Conservation (phyloP, 2,329 filamentous ascomycete genomes). For the Cladorrhinum sp. region DNA sequence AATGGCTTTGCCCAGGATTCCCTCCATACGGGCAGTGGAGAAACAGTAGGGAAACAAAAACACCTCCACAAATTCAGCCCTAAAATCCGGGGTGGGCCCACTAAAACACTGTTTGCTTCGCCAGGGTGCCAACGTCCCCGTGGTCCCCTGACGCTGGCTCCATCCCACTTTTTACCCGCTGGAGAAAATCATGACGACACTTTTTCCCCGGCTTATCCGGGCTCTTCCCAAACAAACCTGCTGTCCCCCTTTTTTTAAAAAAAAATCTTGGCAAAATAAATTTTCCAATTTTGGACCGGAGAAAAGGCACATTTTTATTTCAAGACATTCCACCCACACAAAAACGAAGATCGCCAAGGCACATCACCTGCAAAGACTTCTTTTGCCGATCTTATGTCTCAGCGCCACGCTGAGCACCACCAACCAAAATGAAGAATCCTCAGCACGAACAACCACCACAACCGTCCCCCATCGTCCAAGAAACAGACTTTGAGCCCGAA, state of each 20-base stretch:
- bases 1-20: too few species aligned
- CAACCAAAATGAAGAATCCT: neutral
- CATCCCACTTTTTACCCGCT: neutral
- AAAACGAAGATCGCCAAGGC: neutral
- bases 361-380: neutral
- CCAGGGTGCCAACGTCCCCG: too few species aligned
- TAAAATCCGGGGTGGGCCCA: neutral
- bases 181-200: neutral
- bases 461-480: neutral
- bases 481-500: constrained; percentile 5
- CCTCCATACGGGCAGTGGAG: neutral
- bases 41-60: too few species aligned
- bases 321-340: neutral
- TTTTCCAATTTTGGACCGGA: neutral
- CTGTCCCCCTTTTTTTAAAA: neutral
- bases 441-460: neutral
- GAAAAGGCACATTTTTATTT: too few species aligned
- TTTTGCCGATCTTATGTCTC: neutral
- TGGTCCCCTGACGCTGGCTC: too few species aligned
- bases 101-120: neutral
- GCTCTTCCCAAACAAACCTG: too few species aligned
- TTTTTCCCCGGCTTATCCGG: neutral
- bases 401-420: neutral
- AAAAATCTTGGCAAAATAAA: neutral
- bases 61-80: constrained; percentile 3